These are phyloP conservation scores for Peziza echinospora DNA, from an alignment of 495 filamentous ascomycete genomes.

Conservation along the genomic window DNA sequence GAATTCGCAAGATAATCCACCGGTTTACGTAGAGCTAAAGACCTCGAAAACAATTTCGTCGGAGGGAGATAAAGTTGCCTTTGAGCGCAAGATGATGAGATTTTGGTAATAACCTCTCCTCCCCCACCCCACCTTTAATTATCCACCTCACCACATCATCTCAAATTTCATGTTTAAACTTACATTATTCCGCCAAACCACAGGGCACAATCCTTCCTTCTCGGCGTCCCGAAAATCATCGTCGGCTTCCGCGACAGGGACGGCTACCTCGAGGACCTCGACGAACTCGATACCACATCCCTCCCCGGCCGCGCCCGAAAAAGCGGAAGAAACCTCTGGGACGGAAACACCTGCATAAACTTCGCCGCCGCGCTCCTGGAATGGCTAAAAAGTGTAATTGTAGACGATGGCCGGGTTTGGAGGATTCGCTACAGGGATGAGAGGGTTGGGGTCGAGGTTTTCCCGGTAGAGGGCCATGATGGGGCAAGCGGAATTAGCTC, in stretches of 20 bases:
- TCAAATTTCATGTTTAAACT: too few relatives aligned
- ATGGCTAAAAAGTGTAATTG: constrained; percentile 25
- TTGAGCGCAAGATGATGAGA: constrained; percentile 74
- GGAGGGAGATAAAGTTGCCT: constrained; percentile 45
- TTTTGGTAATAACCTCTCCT: constrained; percentile 52
- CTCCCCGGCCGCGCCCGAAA: constrained; percentile 55
- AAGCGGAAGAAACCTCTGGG: constrained; percentile 48
- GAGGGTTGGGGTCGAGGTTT: constrained; percentile 42
- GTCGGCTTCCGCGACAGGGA: constrained; percentile 62
- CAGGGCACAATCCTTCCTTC: constrained; percentile 65
- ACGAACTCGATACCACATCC: constrained; percentile 54
- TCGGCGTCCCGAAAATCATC: constrained; percentile 78
- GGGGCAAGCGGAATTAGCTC: neutral
- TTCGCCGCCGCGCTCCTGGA: constrained; percentile 57
- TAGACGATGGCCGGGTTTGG: constrained; percentile 56
- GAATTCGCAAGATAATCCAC: constrained; percentile 35
- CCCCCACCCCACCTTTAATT: neutral
- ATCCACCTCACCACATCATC: neutral
- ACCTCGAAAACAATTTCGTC: constrained; percentile 49
- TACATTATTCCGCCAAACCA: too few relatives aligned
- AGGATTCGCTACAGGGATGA: constrained; percentile 42
- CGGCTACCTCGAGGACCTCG: constrained; percentile 45
- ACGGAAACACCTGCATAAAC: constrained; percentile 78
- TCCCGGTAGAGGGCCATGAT: constrained; percentile 24
- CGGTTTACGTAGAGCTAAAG: constrained; percentile 90